Evolutionary conservation across 805 yeast species (phyloP).

Genomic region (Candida ponderosae): DNA sequence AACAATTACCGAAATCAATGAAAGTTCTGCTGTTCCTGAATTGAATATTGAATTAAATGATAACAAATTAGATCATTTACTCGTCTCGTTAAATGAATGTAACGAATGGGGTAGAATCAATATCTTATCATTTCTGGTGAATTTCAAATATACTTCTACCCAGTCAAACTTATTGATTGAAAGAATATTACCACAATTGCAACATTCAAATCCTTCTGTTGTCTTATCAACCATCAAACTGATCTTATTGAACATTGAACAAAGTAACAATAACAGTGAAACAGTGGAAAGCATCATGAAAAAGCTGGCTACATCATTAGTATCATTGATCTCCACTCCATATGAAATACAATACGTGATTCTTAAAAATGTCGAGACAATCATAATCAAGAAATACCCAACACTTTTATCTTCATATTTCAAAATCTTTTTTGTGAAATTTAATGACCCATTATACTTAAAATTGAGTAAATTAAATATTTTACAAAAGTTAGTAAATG

Average conservation of each 20-base stretch:
- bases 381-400: conserved; percentile 85
- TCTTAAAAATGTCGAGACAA: conserved; percentile 71
- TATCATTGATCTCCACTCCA: conserved; percentile 77
- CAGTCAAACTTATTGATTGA: conserved; percentile 86
- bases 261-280: conserved; percentile 29
- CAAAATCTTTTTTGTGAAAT: conserved; percentile 85
- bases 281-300: conserved; percentile 41
- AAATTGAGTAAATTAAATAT: conserved; percentile 74
- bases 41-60: conserved; percentile 25
- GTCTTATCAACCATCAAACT: conserved; percentile 82
- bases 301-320: conserved; percentile 78
- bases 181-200: conserved; percentile 88
- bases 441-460: conserved; percentile 72
- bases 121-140: conserved; percentile 73
- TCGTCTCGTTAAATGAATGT: conserved; percentile 88
- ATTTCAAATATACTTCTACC: conserved; percentile 48
- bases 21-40: conserved; percentile 39
- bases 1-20: conserved; percentile 77
- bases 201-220: conserved; percentile 94
- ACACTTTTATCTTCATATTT: conserved; percentile 67
- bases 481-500: conserved; percentile 60
- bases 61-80: conserved; percentile 46
- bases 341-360: conserved; percentile 96
- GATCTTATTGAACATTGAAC: conserved; percentile 58
- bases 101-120: conserved; percentile 99